Percentiles rank a stretch among this genome's conserved stretches.
These are phyloP conservation scores for Apophysomyces sp. DNA, from an alignment of 371 early-diverging fungal genomes.

Conservation along the genomic window DNA sequence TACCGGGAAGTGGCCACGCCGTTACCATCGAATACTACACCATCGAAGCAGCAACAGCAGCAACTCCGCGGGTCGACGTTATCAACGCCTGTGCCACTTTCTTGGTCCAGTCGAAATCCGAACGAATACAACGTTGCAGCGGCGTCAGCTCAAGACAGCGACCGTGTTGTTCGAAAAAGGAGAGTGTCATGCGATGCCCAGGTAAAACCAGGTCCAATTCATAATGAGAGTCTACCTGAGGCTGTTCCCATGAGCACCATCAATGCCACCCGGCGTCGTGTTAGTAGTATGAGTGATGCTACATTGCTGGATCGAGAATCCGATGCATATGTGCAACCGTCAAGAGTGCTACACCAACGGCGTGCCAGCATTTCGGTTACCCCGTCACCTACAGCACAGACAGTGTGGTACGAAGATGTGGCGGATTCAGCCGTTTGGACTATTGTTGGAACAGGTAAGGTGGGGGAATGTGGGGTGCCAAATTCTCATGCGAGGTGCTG, in stretches of 20 bases:
- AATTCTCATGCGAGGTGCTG: conserved; percentile 1
- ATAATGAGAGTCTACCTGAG: neutral
- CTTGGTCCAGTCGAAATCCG: neutral
- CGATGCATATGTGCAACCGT: neutral
- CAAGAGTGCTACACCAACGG: neutral
- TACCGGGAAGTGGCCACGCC: neutral
- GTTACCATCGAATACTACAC: neutral
- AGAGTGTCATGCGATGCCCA: conserved; percentile 44
- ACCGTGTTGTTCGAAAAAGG: conserved; percentile 36
- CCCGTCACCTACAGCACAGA: conserved; percentile 18
- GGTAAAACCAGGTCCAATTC: neutral
- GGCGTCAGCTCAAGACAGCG: conserved; percentile 14
- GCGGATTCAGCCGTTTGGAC: conserved; percentile 84
- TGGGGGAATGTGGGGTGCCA: neutral
- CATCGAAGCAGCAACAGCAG: neutral
- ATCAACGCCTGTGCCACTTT: neutral
- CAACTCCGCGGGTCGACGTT: neutral
- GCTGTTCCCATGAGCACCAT: neutral
- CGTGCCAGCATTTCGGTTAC: neutral
- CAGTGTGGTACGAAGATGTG: conserved; percentile 74
- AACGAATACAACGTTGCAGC: neutral
- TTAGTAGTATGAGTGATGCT: neutral
- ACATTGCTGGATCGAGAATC: neutral
- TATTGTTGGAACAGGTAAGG: conserved; percentile 65
- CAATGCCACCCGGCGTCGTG: neutral